Evolutionary conservation across 2,329 filamentous ascomycete genomes (phyloP), one percentile per base, ranked within the genome.

Genomic region (Sarocladiaceae sp.): DNA sequence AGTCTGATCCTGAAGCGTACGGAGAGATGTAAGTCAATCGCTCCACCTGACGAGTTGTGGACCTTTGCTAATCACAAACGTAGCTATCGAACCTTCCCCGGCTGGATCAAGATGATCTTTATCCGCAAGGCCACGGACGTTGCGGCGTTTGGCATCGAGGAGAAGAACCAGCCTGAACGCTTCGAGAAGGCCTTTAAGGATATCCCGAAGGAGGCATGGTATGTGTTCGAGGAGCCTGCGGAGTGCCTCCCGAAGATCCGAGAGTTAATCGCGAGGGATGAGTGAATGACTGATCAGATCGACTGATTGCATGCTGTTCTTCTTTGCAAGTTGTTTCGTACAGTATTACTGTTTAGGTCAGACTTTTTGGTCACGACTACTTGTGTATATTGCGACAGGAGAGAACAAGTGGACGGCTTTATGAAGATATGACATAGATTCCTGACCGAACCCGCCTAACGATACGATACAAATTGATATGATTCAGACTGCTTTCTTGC

Each of bases 1-100:
- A 96, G 64, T 84, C 80, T 20, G 91, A 97, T 55, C 90, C 91
- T 0, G 91, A 97, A 60, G 80, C 87, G 0, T 97, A 96, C 58
- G 90, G 83, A 21, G 82, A 90, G 53, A 80, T 88, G 64, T 89
- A 74, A 62, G 72, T 62, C 21, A n/a, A n/a, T 1, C 50, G 23
- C 47, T 21, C 23, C 15, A 12, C 16, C 24, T 32, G 24, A 26
- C 33, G 15, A 7, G n/a, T 45, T 27, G 19, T 32, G 9, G n/a
- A 12, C 13, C 12, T 12, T 23, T 45, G 24, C 53, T 59, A 44
- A 59, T 33, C 3, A 3, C 6, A 15, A n/a, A 1, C 1, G 9
- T 12, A 78, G 76, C 10, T 83, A 78, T 53, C 74, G 80, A 43
- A 72, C 74, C 40, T 78, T 82, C 50, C 82, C 83, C 0, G 78